Evolutionary conservation across 108 stramenopile genomes (phyloP).

Genomic region (Seminavis robusta): DNA sequence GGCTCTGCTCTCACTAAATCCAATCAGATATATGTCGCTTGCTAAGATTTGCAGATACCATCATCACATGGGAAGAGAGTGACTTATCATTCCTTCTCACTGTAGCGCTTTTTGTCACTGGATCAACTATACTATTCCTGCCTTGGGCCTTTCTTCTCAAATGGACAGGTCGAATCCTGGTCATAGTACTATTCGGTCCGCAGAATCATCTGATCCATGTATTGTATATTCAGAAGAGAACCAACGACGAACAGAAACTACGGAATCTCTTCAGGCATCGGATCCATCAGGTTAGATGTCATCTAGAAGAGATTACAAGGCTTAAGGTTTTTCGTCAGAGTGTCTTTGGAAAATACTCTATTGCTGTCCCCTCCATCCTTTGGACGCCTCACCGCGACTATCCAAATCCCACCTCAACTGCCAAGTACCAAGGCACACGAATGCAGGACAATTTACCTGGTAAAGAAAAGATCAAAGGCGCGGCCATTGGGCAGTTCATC

Average conservation of each 20-base stretch:
- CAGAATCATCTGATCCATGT: constrained; percentile 17
- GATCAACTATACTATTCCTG: constrained; percentile 3
- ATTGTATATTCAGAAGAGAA: neutral
- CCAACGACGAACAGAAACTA: constrained; percentile 8
- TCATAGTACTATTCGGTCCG: constrained; percentile 16
- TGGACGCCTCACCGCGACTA: constrained; percentile 20
- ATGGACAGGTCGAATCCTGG: constrained; percentile 19
- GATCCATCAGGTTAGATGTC: constrained; percentile 20
- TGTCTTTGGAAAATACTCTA: constrained; percentile 47
- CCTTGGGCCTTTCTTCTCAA: constrained; percentile 27
- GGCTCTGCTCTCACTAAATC: neutral
- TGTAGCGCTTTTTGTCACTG: constrained; percentile 1
- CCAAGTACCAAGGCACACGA: neutral
- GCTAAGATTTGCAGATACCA: constrained; percentile 10
- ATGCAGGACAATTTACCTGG: neutral
- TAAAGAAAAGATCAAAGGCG: neutral
- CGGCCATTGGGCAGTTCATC: constrained; percentile 37
- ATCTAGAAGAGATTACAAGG: constrained; percentile 49
- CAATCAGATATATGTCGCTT: constrained; percentile 11
- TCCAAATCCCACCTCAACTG: constrained; percentile 20
- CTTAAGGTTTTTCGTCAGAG: constrained; percentile 46
- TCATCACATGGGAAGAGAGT: constrained; percentile 36
- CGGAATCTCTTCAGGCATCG: constrained; percentile 9
- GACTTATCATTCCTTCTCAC: constrained; percentile 20
- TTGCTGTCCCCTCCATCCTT: constrained; percentile 31